These are phyloP conservation scores for Angomonas deanei DNA, from an alignment of 208 protist species.

Conservation along the genomic window DNA sequence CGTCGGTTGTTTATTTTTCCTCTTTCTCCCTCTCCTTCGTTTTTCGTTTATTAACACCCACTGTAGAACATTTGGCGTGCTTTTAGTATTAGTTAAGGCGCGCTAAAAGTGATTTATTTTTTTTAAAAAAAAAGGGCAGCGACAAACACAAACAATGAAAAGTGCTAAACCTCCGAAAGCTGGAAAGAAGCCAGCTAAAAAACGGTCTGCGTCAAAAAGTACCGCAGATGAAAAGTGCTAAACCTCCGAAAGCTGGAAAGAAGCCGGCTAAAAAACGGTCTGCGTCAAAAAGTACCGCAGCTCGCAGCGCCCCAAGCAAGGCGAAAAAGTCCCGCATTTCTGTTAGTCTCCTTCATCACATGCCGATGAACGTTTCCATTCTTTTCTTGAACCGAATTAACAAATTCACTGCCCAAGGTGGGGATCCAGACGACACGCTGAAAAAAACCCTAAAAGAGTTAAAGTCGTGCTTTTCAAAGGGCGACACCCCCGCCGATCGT, in stretches of 20 bases:
- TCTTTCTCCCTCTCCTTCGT: neutral
- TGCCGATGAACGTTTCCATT: neutral
- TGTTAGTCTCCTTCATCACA: neutral
- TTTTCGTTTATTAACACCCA: neutral
- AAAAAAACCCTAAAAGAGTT: neutral
- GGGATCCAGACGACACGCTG: neutral
- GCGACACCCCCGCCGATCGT: neutral
- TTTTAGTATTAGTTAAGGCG: too few species aligned
- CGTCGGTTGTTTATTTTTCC: constrained; percentile 2
- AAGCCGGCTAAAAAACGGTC: neutral
- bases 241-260: too few species aligned
- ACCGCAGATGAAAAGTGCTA: too few species aligned
- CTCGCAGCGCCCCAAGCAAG: neutral
- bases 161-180: neutral
- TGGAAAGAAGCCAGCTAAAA: neutral
- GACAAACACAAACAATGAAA: neutral
- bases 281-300: neutral
- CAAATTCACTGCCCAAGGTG: too few species aligned
- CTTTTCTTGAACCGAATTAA: neutral
- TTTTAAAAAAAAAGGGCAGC: too few species aligned
- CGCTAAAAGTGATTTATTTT: too few species aligned
- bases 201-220: neutral
- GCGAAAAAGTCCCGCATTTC: neutral
- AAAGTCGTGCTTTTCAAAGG: neutral
- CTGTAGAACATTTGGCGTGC: neutral